These are phyloP conservation scores for Ascoidea tarda DNA, from an alignment of 805 yeast genomes.

Conservation along the genomic window DNA sequence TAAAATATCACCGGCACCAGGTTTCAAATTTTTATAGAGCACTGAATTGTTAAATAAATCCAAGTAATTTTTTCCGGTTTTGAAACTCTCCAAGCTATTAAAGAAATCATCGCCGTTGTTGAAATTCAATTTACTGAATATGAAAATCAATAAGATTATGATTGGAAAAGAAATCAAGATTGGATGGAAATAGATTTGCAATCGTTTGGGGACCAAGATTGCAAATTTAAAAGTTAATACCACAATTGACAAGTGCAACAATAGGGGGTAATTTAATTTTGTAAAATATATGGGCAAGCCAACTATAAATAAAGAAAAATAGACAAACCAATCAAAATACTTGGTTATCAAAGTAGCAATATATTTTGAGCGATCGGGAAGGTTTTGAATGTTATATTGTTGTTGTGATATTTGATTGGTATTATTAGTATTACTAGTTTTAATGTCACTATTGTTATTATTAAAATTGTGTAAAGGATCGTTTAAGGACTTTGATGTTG, in stretches of 20 bases:
- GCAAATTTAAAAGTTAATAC: conserved; percentile 39
- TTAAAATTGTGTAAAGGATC: no score
- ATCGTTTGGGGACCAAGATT: conserved; percentile 30
- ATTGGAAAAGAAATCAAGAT: conserved; percentile 50
- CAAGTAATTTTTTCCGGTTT: conserved; percentile 57
- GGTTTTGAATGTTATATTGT: conserved; percentile 4
- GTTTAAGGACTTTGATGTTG: no score
- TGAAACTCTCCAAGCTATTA: conserved; percentile 36
- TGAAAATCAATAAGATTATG: conserved; percentile 49
- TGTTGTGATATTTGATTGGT: not conserved
- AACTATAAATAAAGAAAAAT: conserved; percentile 29
- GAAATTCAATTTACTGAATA: conserved; percentile 21
- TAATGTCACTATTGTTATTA: not conserved
- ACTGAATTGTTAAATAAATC: conserved; percentile 31
- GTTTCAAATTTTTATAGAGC: conserved; percentile 25
- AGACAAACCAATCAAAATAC: conserved; percentile 43
- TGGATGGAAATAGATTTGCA: conserved; percentile 49
- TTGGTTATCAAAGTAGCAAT: conserved; percentile 24
- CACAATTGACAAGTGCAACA: conserved; percentile 48
- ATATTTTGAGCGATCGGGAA: conserved; percentile 13
- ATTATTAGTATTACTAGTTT: not conserved
- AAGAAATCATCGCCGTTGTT: conserved; percentile 33
- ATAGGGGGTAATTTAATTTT: conserved; percentile 35
- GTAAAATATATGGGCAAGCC: conserved; percentile 51
- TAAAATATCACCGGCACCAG: conserved; percentile 75